Evolutionary conservation across 306 rosid species (phyloP), one percentile per base, ranked within the genome.

Genomic region (Vigna hirtella): DNA sequence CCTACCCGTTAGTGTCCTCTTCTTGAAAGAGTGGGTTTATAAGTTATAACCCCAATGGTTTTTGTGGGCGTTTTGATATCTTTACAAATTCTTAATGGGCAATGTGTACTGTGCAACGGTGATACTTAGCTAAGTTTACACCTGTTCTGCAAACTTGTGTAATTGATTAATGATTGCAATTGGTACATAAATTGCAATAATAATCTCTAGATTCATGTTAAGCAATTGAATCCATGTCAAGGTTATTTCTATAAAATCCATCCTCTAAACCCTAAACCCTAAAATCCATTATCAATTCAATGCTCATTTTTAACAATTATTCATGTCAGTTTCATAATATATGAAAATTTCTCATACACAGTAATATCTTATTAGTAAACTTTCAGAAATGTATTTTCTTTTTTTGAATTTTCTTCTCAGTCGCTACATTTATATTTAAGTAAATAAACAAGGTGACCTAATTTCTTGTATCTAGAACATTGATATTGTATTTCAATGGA

Each of bases 251-350:
- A 13, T 75, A 24, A 32, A 59, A 53, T 53, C 18, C 28, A 66
- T 26, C 28, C 2, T 26, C 28, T 26, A 26, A 26, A 26, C 28
- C 28, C 28, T 26, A 26, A 26, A 26, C 28, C 28, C 3, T 26
- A 26, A 26, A 26, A 26, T 26, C 3, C 28, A 26, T 38, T 30
- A 51, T 28, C 38, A 40, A 26, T 51, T 64, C 28, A 20, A 28
- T 67, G 59, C 81, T 77, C 5, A 56, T 55, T 26, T 59, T 70
- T 49, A 58, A 58, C 26, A 20, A 51, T 70, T 79, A 51, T 71
- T 9, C 2, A 10, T 32, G 7, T 61, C 34, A n/a, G 6, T 43
- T 47, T 28, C 28, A 10, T 63, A 51, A n/a, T 28, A 50, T 51
- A n/a, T 24, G 59, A 40, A 61, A 20, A 32, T 53, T 45, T 50